Percentiles rank a stretch among this genome's conserved stretches.
Evolutionary conservation across 2,329 filamentous ascomycete genomes (phyloP).

Genomic region (Neoscytalidium dimidiatum): DNA sequence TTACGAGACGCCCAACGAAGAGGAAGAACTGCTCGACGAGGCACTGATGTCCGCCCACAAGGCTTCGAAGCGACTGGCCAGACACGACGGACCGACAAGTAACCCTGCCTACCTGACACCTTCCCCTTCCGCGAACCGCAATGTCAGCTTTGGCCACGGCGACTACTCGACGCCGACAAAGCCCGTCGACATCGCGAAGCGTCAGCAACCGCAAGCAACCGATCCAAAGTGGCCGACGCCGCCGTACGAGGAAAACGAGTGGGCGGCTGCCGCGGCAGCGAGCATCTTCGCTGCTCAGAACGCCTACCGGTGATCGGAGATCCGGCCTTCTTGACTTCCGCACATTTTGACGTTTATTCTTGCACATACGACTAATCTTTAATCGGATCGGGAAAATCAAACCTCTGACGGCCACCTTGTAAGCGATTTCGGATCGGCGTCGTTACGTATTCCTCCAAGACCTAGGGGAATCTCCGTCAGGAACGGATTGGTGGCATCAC

Average conservation of each 20-base stretch:
- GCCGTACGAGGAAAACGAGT: constrained; percentile 91
- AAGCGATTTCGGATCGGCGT: constrained; percentile 17
- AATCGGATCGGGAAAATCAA: constrained; percentile 19
- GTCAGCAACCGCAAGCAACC: constrained; percentile 46
- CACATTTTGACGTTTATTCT: constrained; percentile 16
- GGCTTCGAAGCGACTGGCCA: constrained; percentile 71
- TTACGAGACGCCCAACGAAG: constrained; percentile 94
- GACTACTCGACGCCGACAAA: constrained; percentile 66
- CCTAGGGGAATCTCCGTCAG: constrained; percentile 12
- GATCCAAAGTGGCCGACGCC: constrained; percentile 87
- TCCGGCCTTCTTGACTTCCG: not conserved
- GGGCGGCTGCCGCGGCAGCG: constrained; percentile 79
- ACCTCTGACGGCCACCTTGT: constrained; percentile 13
- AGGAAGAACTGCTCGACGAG: constrained; percentile 93
- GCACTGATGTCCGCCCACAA: constrained; percentile 75
- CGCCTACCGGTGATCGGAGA: constrained; percentile 29
- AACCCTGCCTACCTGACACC: constrained; percentile 65
- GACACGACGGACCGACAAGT: constrained; percentile 24
- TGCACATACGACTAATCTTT: constrained; percentile 20
- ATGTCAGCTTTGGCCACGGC: constrained; percentile 71
- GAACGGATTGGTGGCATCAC: constrained; percentile 17
- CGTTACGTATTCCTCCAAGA: constrained; percentile 3
- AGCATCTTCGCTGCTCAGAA: constrained; percentile 56
- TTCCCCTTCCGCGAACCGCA: constrained; percentile 80
- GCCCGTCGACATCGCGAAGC: constrained; percentile 68